Evolutionary conservation across 768 basidiomycete species (phyloP).

Genomic region (Termitomyces sp.): DNA sequence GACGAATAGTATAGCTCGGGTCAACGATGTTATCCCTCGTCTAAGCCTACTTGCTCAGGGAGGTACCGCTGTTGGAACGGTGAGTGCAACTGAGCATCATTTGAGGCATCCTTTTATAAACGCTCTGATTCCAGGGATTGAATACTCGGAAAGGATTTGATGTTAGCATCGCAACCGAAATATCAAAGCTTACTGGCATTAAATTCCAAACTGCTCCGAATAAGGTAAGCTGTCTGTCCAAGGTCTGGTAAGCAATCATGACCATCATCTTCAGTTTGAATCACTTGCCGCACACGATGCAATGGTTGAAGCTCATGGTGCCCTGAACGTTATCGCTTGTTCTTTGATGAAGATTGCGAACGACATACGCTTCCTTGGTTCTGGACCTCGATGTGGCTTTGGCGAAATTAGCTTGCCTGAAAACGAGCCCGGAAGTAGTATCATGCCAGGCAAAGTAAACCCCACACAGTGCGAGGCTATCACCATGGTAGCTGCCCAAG

Average conservation of each 20-base stretch:
- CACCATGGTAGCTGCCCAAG: conserved; percentile 98
- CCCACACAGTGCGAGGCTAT: conserved; percentile 98
- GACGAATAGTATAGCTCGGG: conserved; percentile 81
- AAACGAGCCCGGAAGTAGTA: conserved; percentile 98
- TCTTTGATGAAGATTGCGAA: conserved; percentile 99
- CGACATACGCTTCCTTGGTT: conserved; percentile 96
- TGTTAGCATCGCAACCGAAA: conserved; percentile 86
- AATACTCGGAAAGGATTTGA: conserved; percentile 98
- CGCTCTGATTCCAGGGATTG: conserved; percentile 60
- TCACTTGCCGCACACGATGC: conserved; percentile 98
- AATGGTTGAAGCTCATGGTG: conserved; percentile 94
- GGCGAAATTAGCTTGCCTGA: conserved; percentile 94
- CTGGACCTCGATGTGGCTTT: conserved; percentile 95
- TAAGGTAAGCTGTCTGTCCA: conserved; percentile 50
- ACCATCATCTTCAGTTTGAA: conserved; percentile 64
- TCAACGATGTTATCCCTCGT: conserved; percentile 77
- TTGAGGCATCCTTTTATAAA: background rate
- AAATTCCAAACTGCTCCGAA: conserved; percentile 96
- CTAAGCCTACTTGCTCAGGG: conserved; percentile 91
- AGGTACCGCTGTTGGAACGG: conserved; percentile 97
- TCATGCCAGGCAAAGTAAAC: conserved; percentile 99
- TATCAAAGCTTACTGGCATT: conserved; percentile 86
- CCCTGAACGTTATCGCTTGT: conserved; percentile 92
- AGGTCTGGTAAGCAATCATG: background rate
- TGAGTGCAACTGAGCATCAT: conserved; percentile 29